Conservation (phyloP, 768 basidiomycete genomes). For the Amanita inopinata region DNA sequence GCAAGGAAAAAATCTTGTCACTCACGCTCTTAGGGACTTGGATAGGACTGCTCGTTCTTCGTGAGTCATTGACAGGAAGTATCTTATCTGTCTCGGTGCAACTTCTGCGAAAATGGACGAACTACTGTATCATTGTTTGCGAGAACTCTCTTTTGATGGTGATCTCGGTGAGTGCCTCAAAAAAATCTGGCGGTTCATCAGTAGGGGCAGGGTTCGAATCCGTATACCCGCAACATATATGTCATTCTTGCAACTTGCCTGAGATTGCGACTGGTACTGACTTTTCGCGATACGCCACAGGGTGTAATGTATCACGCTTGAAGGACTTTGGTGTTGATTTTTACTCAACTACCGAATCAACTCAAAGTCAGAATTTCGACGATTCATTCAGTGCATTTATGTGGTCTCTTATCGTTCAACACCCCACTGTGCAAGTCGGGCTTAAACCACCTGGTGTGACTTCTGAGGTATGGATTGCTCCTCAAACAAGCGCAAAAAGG, state of each 20-base stretch:
- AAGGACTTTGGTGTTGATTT: constrained; percentile 62
- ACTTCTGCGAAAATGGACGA: constrained; percentile 61
- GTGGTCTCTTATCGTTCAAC: constrained; percentile 71
- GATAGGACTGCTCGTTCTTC: too few relatives aligned
- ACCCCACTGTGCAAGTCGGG: constrained; percentile 71
- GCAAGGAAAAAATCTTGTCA: too few relatives aligned
- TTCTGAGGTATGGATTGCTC: constrained; percentile 71
- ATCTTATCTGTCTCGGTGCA: too few relatives aligned
- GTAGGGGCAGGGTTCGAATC: constrained; percentile 34
- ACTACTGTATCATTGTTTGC: constrained; percentile 73
- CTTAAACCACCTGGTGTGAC: constrained; percentile 46
- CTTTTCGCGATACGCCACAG: constrained; percentile 27
- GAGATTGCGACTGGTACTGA: neutral
- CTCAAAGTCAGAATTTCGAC: constrained; percentile 51
- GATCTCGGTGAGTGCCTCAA: constrained; percentile 62
- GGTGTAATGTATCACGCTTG: constrained; percentile 65
- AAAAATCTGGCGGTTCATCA: constrained; percentile 23
- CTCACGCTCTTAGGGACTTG: too few relatives aligned
- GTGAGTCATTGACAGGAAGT: too few relatives aligned
- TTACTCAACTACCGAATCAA: constrained; percentile 35
- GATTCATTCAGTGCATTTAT: constrained; percentile 71
- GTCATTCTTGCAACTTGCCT: constrained; percentile 12
- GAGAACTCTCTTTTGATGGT: constrained; percentile 84
- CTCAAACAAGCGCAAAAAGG: constrained; percentile 56
- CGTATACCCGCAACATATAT: constrained; percentile 19